Evolutionary conservation across 2,329 filamentous ascomycete genomes (phyloP).

Genomic region (Fusarium pseudograminearum): DNA sequence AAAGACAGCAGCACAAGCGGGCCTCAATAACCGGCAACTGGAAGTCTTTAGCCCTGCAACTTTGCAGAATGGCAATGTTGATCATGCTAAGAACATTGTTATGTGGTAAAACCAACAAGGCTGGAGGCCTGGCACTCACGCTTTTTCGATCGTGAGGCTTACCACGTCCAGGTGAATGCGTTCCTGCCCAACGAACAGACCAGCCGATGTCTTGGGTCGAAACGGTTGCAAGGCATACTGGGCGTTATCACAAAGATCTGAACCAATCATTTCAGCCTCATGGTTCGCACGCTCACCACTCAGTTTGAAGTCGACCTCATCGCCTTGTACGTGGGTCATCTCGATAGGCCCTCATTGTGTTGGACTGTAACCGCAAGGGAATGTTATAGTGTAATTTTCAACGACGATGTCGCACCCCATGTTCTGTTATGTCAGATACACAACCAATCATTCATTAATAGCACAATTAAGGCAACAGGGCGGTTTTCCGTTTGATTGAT

Average conservation of each 20-base stretch:
- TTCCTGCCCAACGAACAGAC: conserved; percentile 30
- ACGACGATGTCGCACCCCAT: conserved; percentile 4
- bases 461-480: not conserved
- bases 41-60: not conserved
- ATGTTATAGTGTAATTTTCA: not conserved
- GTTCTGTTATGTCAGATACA: not conserved
- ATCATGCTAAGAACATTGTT: not conserved
- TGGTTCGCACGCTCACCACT: conserved; percentile 33
- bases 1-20: not conserved
- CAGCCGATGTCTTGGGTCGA: conserved; percentile 15
- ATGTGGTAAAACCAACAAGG: conserved; percentile 3
- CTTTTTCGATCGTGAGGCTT: not conserved
- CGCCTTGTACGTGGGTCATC: conserved; percentile 22
- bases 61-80: not conserved
- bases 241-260: conserved; percentile 7
- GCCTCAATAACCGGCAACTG: conserved; percentile 26
- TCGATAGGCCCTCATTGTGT: not conserved
- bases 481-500: conserved; percentile 5
- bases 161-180: conserved; percentile 11
- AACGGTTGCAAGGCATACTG: conserved; percentile 14
- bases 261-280: conserved; percentile 37
- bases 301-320: conserved; percentile 14
- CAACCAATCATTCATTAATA: conserved; percentile 19
- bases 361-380: not conserved
- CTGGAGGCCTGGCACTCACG: not conserved